phyloP scores from a whole-genome alignment of 371 early-diverging fungal species.

The Mortierella polycephala region DNA sequence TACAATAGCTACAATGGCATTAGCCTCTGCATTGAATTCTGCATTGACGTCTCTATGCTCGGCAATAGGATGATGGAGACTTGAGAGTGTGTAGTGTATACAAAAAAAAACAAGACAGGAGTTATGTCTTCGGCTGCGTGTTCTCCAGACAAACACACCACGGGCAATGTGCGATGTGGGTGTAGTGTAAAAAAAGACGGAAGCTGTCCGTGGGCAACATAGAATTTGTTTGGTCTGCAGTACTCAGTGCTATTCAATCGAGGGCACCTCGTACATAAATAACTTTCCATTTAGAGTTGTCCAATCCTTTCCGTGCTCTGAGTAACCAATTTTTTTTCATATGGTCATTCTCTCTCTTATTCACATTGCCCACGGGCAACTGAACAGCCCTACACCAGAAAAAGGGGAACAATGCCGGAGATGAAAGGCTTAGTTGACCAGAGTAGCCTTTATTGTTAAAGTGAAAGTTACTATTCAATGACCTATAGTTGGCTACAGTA shows the following conservation, averaged over 20 bases:
- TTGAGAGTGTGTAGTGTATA: no score
- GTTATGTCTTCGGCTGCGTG: no score
- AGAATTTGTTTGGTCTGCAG: background rate
- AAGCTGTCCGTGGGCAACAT: background rate
- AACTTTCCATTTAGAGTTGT: background rate
- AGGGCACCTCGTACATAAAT: background rate
- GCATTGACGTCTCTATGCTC: no score
- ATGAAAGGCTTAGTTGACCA: background rate
- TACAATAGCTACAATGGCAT: no score
- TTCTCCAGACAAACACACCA: no score
- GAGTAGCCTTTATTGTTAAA: background rate
- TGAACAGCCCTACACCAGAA: background rate
- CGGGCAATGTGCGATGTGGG: background rate
- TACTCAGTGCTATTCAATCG: background rate
- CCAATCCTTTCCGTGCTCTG: constrained; percentile 2
- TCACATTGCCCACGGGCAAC: constrained; percentile 1
- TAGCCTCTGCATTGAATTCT: no score
- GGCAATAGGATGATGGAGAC: no score
- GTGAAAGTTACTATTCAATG: no score
- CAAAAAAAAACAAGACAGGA: no score
- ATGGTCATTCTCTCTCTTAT: background rate
- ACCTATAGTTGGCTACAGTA: no score
- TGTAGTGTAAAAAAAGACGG: background rate
- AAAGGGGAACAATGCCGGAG: background rate
- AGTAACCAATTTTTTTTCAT: background rate